Evolutionary conservation across 1,139 yeast genomes (phyloP), one percentile per base, ranked within the genome.

Genomic region (Protomyces gravidus): DNA sequence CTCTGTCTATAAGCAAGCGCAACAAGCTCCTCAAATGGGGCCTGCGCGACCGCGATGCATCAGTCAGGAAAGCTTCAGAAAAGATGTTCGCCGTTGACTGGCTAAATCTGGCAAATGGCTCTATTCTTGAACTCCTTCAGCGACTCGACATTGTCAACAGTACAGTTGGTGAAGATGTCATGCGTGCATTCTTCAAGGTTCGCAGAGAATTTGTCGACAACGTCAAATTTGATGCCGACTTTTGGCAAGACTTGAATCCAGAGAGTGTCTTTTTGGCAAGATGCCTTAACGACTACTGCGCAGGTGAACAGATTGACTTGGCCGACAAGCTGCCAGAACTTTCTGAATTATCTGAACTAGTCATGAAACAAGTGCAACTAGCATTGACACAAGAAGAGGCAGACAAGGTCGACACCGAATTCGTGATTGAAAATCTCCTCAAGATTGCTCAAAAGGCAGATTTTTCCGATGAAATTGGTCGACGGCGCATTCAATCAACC

Each of bases 381-480:
- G 53, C 58, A n/a, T n/a, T 15, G 17, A 13, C 21, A 75, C 72
- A 73, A 39, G 64, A 76, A 33, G 70, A 71, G 26, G 72, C 30
- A 72, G 79, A 78, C 57, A 76, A 80, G 19, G 75, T 75, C 32
- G 92, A 86, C 61, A 70, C 84, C 40, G 90, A 88, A 65, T 90
- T 85, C 67, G 81, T 89, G 51, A 79, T 89, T 50, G 82, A 83
- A 62, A 96, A 92, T 69, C 70, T 94, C 33, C 71, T 92, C 45
- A 72, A 76, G 6, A 80, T 89, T 42, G 84, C 92, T 0, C 79
- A 79, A 48, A 81, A 81, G 42, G 86, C 85, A 68, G 98, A 92
- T 70, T 89, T 82, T 68, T 85, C 90, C 65, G 98, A 92, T 73
- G 97, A 90, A 70, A 81, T 87, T 55, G 97, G 97, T 5, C 81